These are phyloP conservation scores for Bacterosira constricta DNA, from an alignment of 108 stramenopile species.

Conservation along the genomic window DNA sequence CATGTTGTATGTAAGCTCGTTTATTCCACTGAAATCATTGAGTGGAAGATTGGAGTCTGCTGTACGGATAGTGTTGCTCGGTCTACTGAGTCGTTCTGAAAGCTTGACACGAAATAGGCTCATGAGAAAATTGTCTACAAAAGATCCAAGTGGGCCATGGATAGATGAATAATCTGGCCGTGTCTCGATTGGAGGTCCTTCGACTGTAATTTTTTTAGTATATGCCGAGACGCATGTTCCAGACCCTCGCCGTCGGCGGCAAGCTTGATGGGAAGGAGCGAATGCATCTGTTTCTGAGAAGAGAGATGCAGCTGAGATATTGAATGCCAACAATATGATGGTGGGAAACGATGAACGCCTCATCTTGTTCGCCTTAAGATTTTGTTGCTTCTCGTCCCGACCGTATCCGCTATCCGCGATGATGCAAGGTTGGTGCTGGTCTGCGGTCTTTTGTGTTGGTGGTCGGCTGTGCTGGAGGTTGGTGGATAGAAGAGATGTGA, in stretches of 20 bases:
- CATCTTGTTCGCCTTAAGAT: too few species aligned
- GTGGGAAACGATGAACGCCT: not conserved
- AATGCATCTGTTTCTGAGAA: not conserved
- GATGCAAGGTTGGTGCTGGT: too few species aligned
- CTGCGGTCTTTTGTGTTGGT: too few species aligned
- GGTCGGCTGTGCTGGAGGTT: too few species aligned
- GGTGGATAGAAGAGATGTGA: too few species aligned
- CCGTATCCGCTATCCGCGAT: too few species aligned
- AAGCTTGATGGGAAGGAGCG: not conserved
- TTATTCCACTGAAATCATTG: conserved; percentile 68
- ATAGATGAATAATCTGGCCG: conserved; percentile 78
- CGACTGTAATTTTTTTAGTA: conserved; percentile 18
- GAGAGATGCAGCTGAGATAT: not conserved
- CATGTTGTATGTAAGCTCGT: conserved; percentile 69
- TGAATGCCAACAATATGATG: not conserved
- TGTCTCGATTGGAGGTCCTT: conserved; percentile 63
- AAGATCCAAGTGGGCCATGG: conserved; percentile 71
- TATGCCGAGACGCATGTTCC: not conserved
- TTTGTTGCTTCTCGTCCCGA: too few species aligned
- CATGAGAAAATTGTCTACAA: conserved; percentile 63
- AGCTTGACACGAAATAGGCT: conserved; percentile 61
- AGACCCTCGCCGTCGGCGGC: not conserved
- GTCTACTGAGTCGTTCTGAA: conserved; percentile 49
- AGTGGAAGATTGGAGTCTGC: conserved; percentile 32
- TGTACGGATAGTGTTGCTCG: conserved; percentile 18